Evolutionary conservation across 352 stramenopile species (phyloP), one percentile per base, ranked within the genome.

Genomic region (Pythium dissotocum): DNA sequence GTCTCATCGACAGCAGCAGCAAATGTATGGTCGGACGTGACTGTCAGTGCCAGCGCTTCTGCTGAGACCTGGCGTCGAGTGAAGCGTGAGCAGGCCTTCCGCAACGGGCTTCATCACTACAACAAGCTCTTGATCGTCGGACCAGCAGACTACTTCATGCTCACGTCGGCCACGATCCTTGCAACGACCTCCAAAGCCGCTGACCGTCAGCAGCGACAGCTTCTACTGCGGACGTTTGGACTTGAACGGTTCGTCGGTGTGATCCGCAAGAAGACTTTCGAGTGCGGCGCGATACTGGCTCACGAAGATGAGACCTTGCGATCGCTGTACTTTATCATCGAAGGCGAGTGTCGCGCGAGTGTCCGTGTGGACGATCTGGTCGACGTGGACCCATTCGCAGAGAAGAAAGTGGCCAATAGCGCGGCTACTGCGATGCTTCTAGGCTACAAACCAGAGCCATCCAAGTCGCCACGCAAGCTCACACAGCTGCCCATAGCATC

Each of bases 11-110:
- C 49, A 51, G 14, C 18, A 40, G 28, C 10, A n/a, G 14, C 42
- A 4, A 26, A 33, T 24, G 46, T 46, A n/a, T 48, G 67, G 16
- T 52, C 65, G 4, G 18, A 64, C 9, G 52, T 71, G 5, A 26
- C 55, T 4, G 67, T 67, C 0, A 61, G 54, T 26, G 35, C 33
- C 6, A 46, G 59, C 51, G 67, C 67, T 1, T 68, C 69, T n/a
- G n/a, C 62, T 16, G 59, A 65, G 7, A 70, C 51, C 16, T 75
- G 69, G 69, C 69, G 63, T 13, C 69, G 69, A 7, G 69, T 75
- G 33, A 75, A 75, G 55, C 69, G 69, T 6, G 69, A 75, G 56
- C 63, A 69, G 49, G 63, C 69, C 16, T 75, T 75, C 51, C 69
- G 69, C 16, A 75, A 75, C 49, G 61, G 69, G 7, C n/a, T 62